Percentiles rank a stretch among this genome's conserved stretches.
Evolutionary conservation across 805 yeast species (phyloP).

Genomic region (Candida rishiriensis): DNA sequence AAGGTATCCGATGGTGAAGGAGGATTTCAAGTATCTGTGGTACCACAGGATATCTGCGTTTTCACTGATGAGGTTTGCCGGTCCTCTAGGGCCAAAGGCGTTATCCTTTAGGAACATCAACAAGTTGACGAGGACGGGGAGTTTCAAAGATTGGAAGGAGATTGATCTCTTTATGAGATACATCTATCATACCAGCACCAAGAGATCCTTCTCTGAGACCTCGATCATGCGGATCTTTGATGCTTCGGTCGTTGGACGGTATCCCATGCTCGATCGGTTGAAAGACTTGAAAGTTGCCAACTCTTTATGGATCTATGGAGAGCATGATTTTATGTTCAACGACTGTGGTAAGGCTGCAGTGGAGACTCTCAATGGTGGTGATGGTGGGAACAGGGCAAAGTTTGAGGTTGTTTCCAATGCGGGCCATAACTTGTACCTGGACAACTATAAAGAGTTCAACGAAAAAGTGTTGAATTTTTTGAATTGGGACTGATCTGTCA

Average conservation of each 20-base stretch:
- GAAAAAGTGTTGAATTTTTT: slow-evolving; percentile 35
- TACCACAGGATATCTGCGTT: slow-evolving; percentile 42
- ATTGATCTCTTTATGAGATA: slow-evolving; percentile 28
- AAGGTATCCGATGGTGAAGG: slow-evolving; percentile 39
- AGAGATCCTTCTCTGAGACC: slow-evolving; percentile 31
- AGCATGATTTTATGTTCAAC: slow-evolving; percentile 70
- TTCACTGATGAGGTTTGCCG: slow-evolving; percentile 41
- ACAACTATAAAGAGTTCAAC: slow-evolving; percentile 56
- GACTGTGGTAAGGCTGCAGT: slow-evolving; percentile 50
- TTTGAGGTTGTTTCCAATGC: slow-evolving; percentile 46
- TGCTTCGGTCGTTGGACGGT: slow-evolving; percentile 56
- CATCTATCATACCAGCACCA: slow-evolving; percentile 28
- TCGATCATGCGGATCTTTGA: slow-evolving; percentile 45
- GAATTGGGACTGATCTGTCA: slow-evolving; percentile 13
- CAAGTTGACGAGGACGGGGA: slow-evolving; percentile 26
- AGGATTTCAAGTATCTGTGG: slow-evolving; percentile 35
- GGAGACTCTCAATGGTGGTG: slow-evolving; percentile 16
- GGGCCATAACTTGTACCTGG: slow-evolving; percentile 77
- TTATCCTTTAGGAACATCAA: slow-evolving; percentile 25
- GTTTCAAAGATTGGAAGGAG: slow-evolving; percentile 22
- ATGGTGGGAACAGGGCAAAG: slow-evolving; percentile 21
- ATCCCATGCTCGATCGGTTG: slow-evolving; percentile 62
- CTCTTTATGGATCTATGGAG: slow-evolving; percentile 56
- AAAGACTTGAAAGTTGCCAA: slow-evolving; percentile 27
- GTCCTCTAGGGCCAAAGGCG: slow-evolving; percentile 32